Conservation (phyloP, 208 protist genomes). For the Herpetomonas muscarum region DNA sequence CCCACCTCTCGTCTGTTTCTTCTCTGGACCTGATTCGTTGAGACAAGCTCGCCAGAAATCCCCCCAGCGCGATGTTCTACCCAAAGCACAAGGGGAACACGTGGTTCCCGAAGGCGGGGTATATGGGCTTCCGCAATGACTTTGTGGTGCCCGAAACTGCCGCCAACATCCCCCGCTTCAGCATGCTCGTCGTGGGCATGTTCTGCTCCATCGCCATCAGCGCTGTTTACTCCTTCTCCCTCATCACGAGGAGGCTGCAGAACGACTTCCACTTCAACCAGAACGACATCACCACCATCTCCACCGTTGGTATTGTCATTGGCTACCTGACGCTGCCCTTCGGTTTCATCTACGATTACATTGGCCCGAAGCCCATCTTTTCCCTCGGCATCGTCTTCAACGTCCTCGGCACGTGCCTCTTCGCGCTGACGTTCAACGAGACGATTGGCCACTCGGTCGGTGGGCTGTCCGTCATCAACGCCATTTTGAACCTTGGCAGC, state of each 20-base stretch:
- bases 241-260: constrained; percentile 34
- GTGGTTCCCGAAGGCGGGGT: constrained; percentile 12
- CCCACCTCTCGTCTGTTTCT: neutral
- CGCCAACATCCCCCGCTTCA: constrained; percentile 28
- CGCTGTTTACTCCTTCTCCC: constrained; percentile 34
- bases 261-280: constrained; percentile 27
- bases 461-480: constrained; percentile 39
- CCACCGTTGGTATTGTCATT: constrained; percentile 50
- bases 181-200: constrained; percentile 35
- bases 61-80: too few relatives aligned
- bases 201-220: constrained; percentile 39
- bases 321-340: constrained; percentile 49
- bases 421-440: constrained; percentile 32
- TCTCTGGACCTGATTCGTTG: neutral
- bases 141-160: constrained; percentile 9
- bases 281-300: constrained; percentile 50
- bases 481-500: constrained; percentile 41
- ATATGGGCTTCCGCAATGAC: constrained; percentile 23
- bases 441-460: constrained; percentile 31
- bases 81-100: constrained; percentile 1
- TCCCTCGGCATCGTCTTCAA: constrained; percentile 28
- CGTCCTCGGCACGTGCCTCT: constrained; percentile 26
- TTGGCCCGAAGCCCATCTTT: constrained; percentile 50
- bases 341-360: constrained; percentile 51
- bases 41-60: too few relatives aligned